Evolutionary conservation across 1,139 yeast genomes (phyloP).

Genomic region (Pneumocystis murina): DNA sequence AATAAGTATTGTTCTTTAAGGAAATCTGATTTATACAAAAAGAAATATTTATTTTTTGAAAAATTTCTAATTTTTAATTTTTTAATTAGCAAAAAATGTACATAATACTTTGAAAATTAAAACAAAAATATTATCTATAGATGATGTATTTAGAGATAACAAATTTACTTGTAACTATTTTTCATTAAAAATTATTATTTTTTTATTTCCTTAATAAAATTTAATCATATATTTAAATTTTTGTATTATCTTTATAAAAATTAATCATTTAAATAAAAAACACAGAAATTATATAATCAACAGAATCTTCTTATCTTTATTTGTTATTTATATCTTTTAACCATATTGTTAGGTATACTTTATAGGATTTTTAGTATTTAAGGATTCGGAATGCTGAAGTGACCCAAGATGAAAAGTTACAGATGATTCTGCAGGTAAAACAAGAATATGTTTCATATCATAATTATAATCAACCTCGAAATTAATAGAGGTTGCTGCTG

Average conservation of each 20-base stretch:
- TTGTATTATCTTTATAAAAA: background rate
- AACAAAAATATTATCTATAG: too few species aligned
- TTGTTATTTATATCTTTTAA: background rate
- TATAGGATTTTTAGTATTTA: background rate
- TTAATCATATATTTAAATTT: background rate
- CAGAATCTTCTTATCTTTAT: background rate
- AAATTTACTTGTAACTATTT: too few species aligned
- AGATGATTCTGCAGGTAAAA: background rate
- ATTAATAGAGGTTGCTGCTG: background rate
- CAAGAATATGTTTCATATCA: background rate
- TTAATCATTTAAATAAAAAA: too few species aligned
- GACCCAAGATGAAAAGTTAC: background rate
- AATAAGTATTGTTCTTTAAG: too few species aligned
- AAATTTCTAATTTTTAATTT: too few species aligned
- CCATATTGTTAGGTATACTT: background rate
- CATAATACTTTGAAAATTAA: too few species aligned
- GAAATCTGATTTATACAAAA: too few species aligned
- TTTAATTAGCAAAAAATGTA: too few species aligned
- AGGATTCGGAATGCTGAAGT: background rate
- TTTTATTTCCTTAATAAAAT: too few species aligned
- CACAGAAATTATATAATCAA: background rate
- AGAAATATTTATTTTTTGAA: too few species aligned
- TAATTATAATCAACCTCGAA: background rate
- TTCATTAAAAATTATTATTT: too few species aligned
- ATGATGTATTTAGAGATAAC: too few species aligned